Percentiles rank a stretch among this genome's conserved stretches.
phyloP scores from a whole-genome alignment of 352 stramenopile genomes.

The Aphanomyces stellatus region DNA sequence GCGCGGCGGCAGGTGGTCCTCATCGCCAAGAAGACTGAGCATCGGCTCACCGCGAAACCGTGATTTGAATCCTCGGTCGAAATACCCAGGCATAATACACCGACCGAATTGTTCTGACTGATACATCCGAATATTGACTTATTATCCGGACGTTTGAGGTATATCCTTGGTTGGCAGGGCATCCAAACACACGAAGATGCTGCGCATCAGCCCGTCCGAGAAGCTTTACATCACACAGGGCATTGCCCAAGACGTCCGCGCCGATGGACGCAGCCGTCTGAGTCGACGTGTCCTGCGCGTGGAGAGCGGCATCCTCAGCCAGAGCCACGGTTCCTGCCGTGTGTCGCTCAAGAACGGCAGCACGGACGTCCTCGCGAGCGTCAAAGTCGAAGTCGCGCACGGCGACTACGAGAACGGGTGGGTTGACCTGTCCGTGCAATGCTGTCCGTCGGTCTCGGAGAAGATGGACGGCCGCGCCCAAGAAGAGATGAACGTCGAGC shows the following conservation, averaged over 20 bases:
- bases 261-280: constrained; percentile 52
- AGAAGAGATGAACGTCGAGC: constrained; percentile 69
- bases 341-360: constrained; percentile 47
- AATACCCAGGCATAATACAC: too few relatives aligned
- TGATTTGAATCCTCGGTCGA: too few relatives aligned
- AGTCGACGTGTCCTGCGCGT: constrained; percentile 51
- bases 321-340: constrained; percentile 71
- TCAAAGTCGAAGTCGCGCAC: constrained; percentile 63
- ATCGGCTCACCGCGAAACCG: too few relatives aligned
- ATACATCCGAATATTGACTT: too few relatives aligned
- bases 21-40: constrained; percentile 5
- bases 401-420: constrained; percentile 39
- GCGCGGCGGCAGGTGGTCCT: constrained; percentile 3
- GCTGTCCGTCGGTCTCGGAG: constrained; percentile 60
- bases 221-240: constrained; percentile 62
- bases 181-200: constrained; percentile 30
- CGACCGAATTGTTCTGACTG: too few relatives aligned
- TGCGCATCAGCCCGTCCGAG: constrained; percentile 70
- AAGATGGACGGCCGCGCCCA: constrained; percentile 59
- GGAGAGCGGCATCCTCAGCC: constrained; percentile 59
- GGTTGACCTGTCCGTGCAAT: constrained; percentile 46
- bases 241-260: constrained; percentile 58
- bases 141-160: background rate
- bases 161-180: constrained; percentile 7
- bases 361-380: constrained; percentile 65